phyloP scores from a whole-genome alignment of 345 rosid genomes.

The Alliaria petiolata region DNA sequence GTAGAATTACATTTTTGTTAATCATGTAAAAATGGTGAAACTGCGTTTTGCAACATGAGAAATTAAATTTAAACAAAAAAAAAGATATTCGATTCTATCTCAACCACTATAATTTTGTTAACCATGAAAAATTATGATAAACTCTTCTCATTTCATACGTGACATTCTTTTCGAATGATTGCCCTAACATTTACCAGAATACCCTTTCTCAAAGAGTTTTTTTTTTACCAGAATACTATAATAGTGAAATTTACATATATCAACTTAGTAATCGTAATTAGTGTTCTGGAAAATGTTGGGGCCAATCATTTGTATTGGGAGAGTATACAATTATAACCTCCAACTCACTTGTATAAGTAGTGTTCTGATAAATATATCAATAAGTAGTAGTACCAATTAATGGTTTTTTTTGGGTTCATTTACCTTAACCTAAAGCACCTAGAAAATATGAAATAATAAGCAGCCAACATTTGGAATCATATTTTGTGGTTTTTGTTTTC shows the following conservation, averaged over 20 bases:
- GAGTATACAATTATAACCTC: no score
- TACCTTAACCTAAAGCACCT: no score
- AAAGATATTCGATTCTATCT: background rate
- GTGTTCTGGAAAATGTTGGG: background rate
- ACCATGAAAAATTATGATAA: background rate
- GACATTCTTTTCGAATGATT: no score
- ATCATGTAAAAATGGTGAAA: background rate
- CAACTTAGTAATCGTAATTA: background rate
- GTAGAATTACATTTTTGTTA: background rate
- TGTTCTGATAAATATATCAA: background rate
- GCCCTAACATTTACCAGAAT: no score
- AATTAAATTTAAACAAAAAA: background rate
- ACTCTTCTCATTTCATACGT: background rate
- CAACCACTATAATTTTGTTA: background rate
- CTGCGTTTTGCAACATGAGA: background rate
- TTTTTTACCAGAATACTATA: no score
- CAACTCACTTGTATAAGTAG: no score
- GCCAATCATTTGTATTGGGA: no score
- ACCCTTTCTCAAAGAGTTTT: no score
- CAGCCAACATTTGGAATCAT: conserved; percentile 8
- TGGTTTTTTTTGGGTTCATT: no score
- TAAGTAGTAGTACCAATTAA: no score
- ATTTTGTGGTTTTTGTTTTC: background rate
- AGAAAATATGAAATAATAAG: background rate
- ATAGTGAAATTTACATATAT: background rate